Base-by-base conservation (phyloP, 2,329 filamentous ascomycete genomes). In the Leptosphaerulina australis region DNA sequence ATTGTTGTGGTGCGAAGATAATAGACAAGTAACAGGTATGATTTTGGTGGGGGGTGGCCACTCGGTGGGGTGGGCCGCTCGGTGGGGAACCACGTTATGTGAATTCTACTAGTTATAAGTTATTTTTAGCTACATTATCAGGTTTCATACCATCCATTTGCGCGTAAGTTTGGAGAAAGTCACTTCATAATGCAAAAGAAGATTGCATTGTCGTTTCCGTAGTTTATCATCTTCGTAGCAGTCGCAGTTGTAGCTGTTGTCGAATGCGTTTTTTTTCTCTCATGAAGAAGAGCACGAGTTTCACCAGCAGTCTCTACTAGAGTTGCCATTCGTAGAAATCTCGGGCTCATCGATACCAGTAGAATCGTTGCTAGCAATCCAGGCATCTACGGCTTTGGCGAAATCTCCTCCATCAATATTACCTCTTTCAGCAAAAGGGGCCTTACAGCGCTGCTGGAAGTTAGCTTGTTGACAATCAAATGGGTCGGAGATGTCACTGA, bases 371-470 rank as follows among this genome's bases (percentile, higher is more conserved):
- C 35, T 31, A 14, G 40, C 34, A 15, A 54, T 56, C 46, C 53
- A 60, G 14, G 18, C 5, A 44, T 60, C 59, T 20, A 39, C 50
- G 31, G 48, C 56, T 9, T 50, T 56, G 17, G 52, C 56, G 12
- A 54, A 36, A 29, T 50, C 58, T 10, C 60, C 60, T 24, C 44
- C 55, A 24, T 50, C 54, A 26, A 44, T 39, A 2, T 44, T 60
- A 18, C 45, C 59, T 11, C 47, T 60, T n/a, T 66, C 64, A 10
- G 57, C 54, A 12, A 63, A 55, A 11, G 64, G 49, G 8, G 37
- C 53, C 56, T 67, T 69, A 64, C 72, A 74, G 46, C 67, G 68
- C 68, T 68, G 45, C 34, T 15, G 11, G 33, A 25, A 3, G 50
- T 68, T 41, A 65, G 58, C 25, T 11, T 24, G 11, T 5, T 3